These are phyloP conservation scores for Massarina eburnea DNA, from an alignment of 2,329 filamentous ascomycete genomes.

Conservation along the genomic window DNA sequence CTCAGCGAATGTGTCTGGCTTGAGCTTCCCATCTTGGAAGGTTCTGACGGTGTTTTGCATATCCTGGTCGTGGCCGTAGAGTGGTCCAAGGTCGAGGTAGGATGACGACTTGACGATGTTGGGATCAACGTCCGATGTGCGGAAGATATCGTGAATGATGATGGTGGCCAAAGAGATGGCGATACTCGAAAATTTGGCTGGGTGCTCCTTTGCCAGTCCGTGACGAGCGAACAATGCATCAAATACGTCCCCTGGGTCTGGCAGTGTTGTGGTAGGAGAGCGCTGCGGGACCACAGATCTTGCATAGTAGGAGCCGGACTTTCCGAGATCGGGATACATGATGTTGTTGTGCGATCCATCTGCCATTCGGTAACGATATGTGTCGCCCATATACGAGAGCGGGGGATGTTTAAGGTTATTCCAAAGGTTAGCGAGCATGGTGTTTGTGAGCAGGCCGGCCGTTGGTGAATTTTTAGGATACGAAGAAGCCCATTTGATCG, in stretches of 20 bases:
- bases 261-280: conserved; percentile 57
- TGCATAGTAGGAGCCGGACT: conserved; percentile 62
- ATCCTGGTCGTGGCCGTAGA: conserved; percentile 69
- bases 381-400: conserved; percentile 32
- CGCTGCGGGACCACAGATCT: conserved; percentile 59
- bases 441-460: background rate
- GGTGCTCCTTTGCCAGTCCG: conserved; percentile 60
- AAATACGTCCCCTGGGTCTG: conserved; percentile 65
- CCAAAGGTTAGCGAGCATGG: conserved; percentile 29
- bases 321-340: conserved; percentile 60
- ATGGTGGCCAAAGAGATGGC: conserved; percentile 72
- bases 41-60: conserved; percentile 56
- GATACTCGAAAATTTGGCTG: conserved; percentile 68
- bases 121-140: conserved; percentile 62
- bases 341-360: conserved; percentile 53
- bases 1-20: conserved; percentile 49
- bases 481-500: background rate
- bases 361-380: conserved; percentile 41
- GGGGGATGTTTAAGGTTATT: conserved; percentile 45
- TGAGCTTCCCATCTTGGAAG: background rate
- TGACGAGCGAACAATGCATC: conserved; percentile 64
- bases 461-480: background rate
- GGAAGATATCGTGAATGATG: conserved; percentile 60
- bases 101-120: conserved; percentile 62
- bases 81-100: conserved; percentile 69